Base-by-base conservation (phyloP, 306 rosid species). In the Cicer cuneatum region DNA sequence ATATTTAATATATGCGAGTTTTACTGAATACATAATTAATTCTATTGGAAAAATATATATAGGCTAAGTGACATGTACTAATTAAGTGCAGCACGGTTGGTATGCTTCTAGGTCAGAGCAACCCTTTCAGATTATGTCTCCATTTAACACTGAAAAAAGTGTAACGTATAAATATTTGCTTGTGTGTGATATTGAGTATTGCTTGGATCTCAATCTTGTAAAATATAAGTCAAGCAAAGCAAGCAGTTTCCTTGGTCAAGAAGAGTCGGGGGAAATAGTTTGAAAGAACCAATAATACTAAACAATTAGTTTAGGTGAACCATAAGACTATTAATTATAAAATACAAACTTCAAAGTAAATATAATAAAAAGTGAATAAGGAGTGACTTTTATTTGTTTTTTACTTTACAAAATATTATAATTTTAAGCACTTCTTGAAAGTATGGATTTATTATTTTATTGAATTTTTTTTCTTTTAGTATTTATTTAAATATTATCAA, bases 181-280 rank as follows among this genome's bases (percentile, higher is more conserved):
- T 38, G 19, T 54, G 41, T 18, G 10, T 42, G 5, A 59, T 49
- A 69, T 37, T 33, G 14, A 46, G 49, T 10, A 68, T 86, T 83
- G 86, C 82, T 81, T 83, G 56, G 75, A 52, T 62, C 69, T 80
- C 58, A 73, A 74, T 70, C 69, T 4, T 66, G 77, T 76, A 46
- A 74, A 75, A 78, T 48, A 29, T 51, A 87, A 85, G 78, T 75
- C 56, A 73, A 76, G 83, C 79, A 75, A 73, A 77, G 81, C 53
- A 68, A 68, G 47, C 12, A 43, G n/a, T 53, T 77, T 68, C 6
- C 43, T 71, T 70, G 57, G 48, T 75, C 7, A 43, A 37, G 19
- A 52, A 60, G 84, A 2, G 71, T 69, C 43, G 69, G 69, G 18
- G 2, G 11, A 29, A 16, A 42, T 12, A 66, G 59, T 54, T 11